Conservation (phyloP, 768 basidiomycete genomes). For the Leucocoprinus sp. region DNA sequence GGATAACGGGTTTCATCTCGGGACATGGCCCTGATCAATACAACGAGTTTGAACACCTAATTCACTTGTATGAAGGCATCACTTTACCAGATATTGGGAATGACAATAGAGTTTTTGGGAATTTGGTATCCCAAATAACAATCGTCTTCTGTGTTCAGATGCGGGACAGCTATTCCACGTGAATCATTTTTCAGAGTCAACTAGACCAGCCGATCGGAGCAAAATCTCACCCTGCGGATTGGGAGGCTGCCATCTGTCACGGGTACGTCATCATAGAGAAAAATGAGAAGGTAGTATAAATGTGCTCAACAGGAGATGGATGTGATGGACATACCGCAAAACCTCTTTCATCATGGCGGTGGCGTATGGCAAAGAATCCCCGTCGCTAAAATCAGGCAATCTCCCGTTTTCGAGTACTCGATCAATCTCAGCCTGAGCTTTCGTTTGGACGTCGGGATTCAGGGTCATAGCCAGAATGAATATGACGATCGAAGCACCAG, state of each 20-base stretch:
- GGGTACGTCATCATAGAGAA: not conserved
- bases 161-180: conserved; percentile 18
- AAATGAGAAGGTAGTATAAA: no score
- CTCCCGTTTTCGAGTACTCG: not conserved
- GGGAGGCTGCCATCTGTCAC: conserved; percentile 21
- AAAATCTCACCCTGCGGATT: conserved; percentile 22
- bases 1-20: conserved; percentile 28
- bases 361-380: conserved; percentile 14
- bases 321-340: conserved; percentile 14
- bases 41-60: not conserved
- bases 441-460: not conserved
- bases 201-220: not conserved
- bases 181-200: no score
- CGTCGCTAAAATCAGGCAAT: conserved; percentile 13
- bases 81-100: conserved; percentile 29
- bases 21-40: conserved; percentile 35
- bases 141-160: conserved; percentile 23
- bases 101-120: conserved; percentile 23
- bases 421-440: conserved; percentile 2
- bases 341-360: conserved; percentile 16
- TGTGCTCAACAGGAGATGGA: no score
- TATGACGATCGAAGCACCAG: conserved; percentile 19
- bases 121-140: conserved; percentile 24
- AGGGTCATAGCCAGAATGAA: conserved; percentile 22
- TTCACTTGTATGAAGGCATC: not conserved